phyloP scores from a whole-genome alignment of 2,329 filamentous ascomycete species.

The Amesomyces nigricolor region DNA sequence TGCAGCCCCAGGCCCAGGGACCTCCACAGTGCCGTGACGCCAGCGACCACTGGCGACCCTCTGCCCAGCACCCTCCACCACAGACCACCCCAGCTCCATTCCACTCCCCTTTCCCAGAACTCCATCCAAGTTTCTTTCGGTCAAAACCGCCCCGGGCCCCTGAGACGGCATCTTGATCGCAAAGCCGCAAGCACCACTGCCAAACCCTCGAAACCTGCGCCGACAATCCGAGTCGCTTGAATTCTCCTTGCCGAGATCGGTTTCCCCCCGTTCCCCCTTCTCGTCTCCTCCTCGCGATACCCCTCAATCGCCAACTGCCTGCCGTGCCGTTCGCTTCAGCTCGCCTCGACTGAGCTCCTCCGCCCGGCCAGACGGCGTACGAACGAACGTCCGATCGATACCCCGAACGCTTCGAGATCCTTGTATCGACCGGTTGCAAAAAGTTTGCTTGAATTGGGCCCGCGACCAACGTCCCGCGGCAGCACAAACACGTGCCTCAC shows the following conservation, averaged over 20 bases:
- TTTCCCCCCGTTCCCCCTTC: neutral
- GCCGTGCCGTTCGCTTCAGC: constrained; percentile 4
- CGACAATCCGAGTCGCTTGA: neutral
- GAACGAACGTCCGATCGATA: neutral
- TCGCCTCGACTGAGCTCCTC: neutral
- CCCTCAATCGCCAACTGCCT: constrained; percentile 14
- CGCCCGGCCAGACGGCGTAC: neutral
- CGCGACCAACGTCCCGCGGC: neutral
- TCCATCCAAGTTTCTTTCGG: neutral
- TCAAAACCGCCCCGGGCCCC: neutral
- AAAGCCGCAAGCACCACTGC: neutral
- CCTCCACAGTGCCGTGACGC: neutral
- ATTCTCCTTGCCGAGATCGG: neutral
- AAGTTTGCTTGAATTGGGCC: neutral
- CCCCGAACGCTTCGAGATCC: neutral
- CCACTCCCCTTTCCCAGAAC: constrained; percentile 1
- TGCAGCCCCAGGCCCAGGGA: constrained; percentile 5
- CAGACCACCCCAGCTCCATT: constrained; percentile 10
- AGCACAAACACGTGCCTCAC: neutral
- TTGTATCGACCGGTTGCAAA: neutral
- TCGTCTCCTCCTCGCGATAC: constrained; percentile 8
- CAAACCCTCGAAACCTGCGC: neutral
- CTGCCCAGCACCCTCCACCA: constrained; percentile 10
- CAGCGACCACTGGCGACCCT: neutral
- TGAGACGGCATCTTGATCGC: neutral